Base-by-base conservation (phyloP, 192 early-diverging fungal genomes). In the Rhizoclosmatium globosum region DNA sequence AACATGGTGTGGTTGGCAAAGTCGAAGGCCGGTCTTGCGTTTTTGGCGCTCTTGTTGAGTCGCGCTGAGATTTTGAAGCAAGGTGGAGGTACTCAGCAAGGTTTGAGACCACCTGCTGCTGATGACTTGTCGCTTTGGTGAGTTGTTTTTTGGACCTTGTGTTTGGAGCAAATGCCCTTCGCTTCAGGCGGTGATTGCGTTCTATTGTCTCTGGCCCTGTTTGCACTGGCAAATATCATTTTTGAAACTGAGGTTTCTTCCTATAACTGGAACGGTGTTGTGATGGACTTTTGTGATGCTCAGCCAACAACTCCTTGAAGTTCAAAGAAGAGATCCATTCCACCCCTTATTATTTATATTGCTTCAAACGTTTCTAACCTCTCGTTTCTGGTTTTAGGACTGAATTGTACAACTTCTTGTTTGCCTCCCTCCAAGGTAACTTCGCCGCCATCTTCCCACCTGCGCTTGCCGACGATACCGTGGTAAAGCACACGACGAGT, bases 61-160 rank as follows among this genome's bases (percentile, higher is more conserved):
- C 92, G 97, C 43, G 94, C 95, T 31, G 96, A 96, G 78, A 92
- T 95, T 61, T 81, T 99, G 46, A 95, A 95, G 73, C 95, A 96
- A 79, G 81, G 77, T 38, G 82, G 79, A 41, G 79, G 65, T 2
- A 69, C 60, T 19, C 71, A 81, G 43, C 86, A 89, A 45, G 87
- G 87, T 17, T 81, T 88, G 39, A 77, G 87, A 7, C 85, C 86
- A 31, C 87, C 88, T 17, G 82, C 81, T 56, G 81, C 78, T 3
- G 85, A 85, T 61, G 92, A 93, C 72, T 65, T 93, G 47, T 56
- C 81, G 15, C 83, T 87, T 64, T 93, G 92, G 85, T 88, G 77
- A 44, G 68, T 46, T 44, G 19, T 68, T 68, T 43, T 68, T 9
- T 6, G 3, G 4, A 19, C 44, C 44, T 68, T 68, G 6, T 21